Evolutionary conservation across 495 filamentous ascomycete genomes (phyloP), one percentile per base, ranked within the genome.

Genomic region (Cudoniella acicularis): DNA sequence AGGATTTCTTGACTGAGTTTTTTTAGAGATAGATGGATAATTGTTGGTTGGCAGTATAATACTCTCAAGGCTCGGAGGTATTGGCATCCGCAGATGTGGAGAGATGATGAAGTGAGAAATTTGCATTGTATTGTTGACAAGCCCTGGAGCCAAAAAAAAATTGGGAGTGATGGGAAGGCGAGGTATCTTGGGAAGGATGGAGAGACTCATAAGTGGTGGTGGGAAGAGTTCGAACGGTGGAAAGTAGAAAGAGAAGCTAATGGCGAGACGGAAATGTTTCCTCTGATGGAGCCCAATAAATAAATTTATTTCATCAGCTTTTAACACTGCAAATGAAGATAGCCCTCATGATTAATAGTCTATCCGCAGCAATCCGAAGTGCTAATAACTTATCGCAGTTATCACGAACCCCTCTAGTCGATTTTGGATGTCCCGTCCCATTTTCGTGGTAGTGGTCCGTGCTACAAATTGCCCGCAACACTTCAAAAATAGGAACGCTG

Each of bases 41-140:
- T 68, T 4, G 41, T 81, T 23, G 64, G 67, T 2, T 83, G 75
- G 74, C 70, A 77, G 47, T 82, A 77, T 50, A 84, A 84, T 61
- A 79, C 79, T 3, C 66, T 83, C 49, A 82, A 83, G 60, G 80
- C 79, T 10, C 73, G 72, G 69, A 69, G 72, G 50, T 78, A 81
- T 52, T 76, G 77, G 72, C 81, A 83, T 62, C 26, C 67, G 6
- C 68, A 77, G 24, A 73, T 83, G n/a, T 83, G 81, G 81, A 67
- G 70, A 22, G 79, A 83, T 58, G 74, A 72, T 1, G 74, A 77
- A 49, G 74, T 83, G 17, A 63, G 63, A 13, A 75, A 71, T 27
- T 46, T 81, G 49, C 82, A 84, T 62, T 83, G 80, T 57, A 79
- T 83, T 65, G 75, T 81, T 8, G 77, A 82, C 47, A 83, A 84